phyloP scores from a whole-genome alignment of 2,329 filamentous ascomycete genomes.

The Xylariaceae sp. region DNA sequence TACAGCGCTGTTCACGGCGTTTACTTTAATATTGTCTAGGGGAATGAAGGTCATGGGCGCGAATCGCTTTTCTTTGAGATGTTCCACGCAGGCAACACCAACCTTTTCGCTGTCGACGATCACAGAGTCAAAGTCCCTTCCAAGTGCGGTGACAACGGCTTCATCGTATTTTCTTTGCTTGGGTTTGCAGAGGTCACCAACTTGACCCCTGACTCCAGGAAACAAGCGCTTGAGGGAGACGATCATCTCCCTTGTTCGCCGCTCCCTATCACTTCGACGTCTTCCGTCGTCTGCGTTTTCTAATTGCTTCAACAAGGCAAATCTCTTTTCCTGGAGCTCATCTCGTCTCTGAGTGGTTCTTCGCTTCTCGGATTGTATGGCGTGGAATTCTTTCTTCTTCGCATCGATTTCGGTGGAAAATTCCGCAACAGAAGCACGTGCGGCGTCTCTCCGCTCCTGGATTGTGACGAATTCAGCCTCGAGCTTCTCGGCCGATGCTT shows the following conservation, averaged over 20 bases:
- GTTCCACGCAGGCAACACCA: conserved; percentile 87
- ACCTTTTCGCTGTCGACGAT: conserved; percentile 94
- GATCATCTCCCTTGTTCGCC: conserved; percentile 74
- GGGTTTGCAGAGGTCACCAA: conserved; percentile 87
- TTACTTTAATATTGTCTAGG: conserved; percentile 94
- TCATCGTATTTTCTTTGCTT: conserved; percentile 97
- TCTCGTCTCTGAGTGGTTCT: conserved; percentile 75
- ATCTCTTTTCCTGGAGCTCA: conserved; percentile 87
- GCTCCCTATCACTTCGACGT: conserved; percentile 78
- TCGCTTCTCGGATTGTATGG: conserved; percentile 75
- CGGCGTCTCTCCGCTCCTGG: conserved; percentile 59
- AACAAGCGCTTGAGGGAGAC: conserved; percentile 83
- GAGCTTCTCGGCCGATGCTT: conserved; percentile 68
- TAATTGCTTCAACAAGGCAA: conserved; percentile 74
- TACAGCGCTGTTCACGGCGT: conserved; percentile 79
- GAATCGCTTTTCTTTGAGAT: conserved; percentile 83
- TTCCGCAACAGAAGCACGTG: conserved; percentile 58
- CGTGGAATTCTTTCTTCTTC: conserved; percentile 89
- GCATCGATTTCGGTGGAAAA: conserved; percentile 70
- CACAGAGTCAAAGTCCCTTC: conserved; percentile 88
- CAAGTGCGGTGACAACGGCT: conserved; percentile 86
- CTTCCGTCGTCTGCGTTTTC: conserved; percentile 78
- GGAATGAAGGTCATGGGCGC: conserved; percentile 92
- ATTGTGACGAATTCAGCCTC: conserved; percentile 65
- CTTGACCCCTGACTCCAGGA: conserved; percentile 82